Evolutionary conservation across 306 rosid genomes (phyloP), one percentile per base, ranked within the genome.

Genomic region (Luffa acutangula): DNA sequence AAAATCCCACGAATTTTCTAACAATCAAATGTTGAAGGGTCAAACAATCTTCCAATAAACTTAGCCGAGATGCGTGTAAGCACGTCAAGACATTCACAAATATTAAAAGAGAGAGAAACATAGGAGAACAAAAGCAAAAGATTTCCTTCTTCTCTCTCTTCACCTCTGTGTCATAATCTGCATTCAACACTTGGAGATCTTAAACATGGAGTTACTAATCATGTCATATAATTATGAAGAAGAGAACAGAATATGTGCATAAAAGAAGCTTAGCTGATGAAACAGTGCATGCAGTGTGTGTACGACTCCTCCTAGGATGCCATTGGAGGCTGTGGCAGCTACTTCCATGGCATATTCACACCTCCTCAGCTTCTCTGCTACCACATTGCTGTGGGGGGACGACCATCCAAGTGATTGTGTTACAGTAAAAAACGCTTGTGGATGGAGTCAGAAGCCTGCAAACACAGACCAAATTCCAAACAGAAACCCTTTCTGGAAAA

Each of bases 391-490:
- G 14, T 14, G 78, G 48, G 77, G 78, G 63, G 62, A 74, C 78
- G 45, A 46, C 42, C 77, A 72, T 25, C 42, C 42, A 46, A 49
- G 58, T 31, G 43, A 42, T 11, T 45, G n/a, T 48, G 77, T 72
- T 72, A 14, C 58, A 72, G 42, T 72, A 72, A 72, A 72, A 21
- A 48, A 51, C 78, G n/a, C 62, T 58, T 46, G 11, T n/a, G 56
- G 45, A 74, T 74, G 78, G 60, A 74, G 78, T 74, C 78, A 74
- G 63, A 74, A 33, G 48, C 78, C 63, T 74, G 45, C 78, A 74
- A 74, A 74, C 78, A 74, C 63, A 49, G 15, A 74, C 78, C 78
- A 74, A 74, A 74, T 15, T 74, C 78, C 78, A 74, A 74, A 73
- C 77, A 73, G 39, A 73, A 70, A 46, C 59, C 11, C 77, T 73